Evolutionary conservation across 2,329 filamentous ascomycete genomes (phyloP).

Genomic region (Phaeomoniella chlamydospora): DNA sequence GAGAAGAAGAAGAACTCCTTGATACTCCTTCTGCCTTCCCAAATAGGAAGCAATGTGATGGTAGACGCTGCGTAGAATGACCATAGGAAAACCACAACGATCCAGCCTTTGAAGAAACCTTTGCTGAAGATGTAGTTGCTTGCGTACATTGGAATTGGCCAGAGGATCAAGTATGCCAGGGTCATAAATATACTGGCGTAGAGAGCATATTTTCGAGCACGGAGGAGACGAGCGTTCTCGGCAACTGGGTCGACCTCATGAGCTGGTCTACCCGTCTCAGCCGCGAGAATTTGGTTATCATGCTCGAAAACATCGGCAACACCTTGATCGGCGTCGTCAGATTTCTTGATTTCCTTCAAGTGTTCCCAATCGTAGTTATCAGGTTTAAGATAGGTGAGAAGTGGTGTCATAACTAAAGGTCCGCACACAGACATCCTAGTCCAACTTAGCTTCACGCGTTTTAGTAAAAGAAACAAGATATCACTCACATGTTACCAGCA

Average conservation of each 20-base stretch:
- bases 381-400: constrained; percentile 11
- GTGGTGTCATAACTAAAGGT: constrained; percentile 9
- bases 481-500: constrained; percentile 6
- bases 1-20: neutral
- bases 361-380: constrained; percentile 12
- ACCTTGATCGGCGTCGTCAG: neutral
- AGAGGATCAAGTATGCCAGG: constrained; percentile 25
- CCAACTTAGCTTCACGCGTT: neutral
- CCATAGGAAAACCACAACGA: constrained; percentile 13
- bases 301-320: constrained; percentile 1
- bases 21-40: constrained; percentile 8
- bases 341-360: constrained; percentile 6
- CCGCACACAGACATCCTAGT: constrained; percentile 8
- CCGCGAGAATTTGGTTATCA: constrained; percentile 7
- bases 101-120: constrained; percentile 14
- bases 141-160: constrained; percentile 41
- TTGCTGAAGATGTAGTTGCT: constrained; percentile 34
- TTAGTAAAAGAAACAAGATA: neutral
- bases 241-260: neutral
- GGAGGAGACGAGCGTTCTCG: neutral
- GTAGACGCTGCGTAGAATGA: constrained; percentile 10
- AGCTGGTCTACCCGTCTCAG: neutral
- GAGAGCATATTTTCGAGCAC: constrained; percentile 7
- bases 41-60: constrained; percentile 12
- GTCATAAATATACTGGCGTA: constrained; percentile 8